phyloP scores from a whole-genome alignment of 495 filamentous ascomycete species.

The Cercophora newfieldiana region DNA sequence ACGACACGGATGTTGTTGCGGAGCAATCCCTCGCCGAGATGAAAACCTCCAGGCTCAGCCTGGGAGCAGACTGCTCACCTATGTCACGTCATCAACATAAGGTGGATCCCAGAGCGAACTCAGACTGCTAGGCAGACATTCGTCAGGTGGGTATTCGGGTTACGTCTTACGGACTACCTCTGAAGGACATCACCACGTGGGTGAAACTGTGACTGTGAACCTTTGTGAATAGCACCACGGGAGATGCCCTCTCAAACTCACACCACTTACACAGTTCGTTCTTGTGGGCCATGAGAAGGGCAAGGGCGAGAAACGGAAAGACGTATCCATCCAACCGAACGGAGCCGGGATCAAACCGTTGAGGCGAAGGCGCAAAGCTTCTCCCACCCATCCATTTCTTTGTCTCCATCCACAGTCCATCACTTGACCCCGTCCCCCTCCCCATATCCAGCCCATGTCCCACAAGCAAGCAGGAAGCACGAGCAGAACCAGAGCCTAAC shows the following conservation, averaged over 20 bases:
- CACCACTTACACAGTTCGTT: no score
- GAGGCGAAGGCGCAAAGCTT: background rate
- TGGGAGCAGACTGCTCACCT: background rate
- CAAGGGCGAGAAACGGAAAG: no score
- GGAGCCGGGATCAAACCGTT: background rate
- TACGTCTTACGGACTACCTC: background rate
- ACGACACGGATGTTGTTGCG: no score
- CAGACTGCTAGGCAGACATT: background rate
- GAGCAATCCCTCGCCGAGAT: no score
- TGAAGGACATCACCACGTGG: background rate
- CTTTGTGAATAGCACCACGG: background rate
- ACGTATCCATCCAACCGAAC: background rate
- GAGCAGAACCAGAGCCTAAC: background rate
- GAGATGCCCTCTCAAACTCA: background rate
- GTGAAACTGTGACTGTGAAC: background rate
- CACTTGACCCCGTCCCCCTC: background rate
- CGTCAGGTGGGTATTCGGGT: background rate
- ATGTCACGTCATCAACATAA: background rate
- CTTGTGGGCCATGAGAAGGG: no score
- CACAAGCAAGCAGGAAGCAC: background rate
- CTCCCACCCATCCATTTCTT: background rate
- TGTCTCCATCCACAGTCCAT: background rate
- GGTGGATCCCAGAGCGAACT: background rate
- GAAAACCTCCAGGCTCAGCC: no score
- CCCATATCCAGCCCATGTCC: background rate